A percentile compares a stretch with the other conserved stretches of the same genome.
Conservation (phyloP, 148 eudicot genomes). For the Spergularia marina region DNA sequence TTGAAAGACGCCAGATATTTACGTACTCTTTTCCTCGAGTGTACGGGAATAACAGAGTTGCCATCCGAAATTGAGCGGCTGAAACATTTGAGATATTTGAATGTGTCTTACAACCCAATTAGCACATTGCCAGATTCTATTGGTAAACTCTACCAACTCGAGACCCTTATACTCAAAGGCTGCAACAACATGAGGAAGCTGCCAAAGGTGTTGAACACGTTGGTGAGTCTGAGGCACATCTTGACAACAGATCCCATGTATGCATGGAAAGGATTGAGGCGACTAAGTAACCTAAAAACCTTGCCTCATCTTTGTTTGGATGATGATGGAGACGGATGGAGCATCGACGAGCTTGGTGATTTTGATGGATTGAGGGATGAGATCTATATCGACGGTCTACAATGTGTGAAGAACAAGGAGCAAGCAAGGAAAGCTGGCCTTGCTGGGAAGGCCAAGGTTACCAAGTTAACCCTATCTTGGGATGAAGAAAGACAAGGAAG, state of each 20-base stretch:
- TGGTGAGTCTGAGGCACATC: slow-evolving; percentile 21
- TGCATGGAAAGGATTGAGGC: not conserved
- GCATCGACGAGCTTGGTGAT: slow-evolving; percentile 11
- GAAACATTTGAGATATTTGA: slow-evolving; percentile 11
- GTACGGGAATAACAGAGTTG: not conserved
- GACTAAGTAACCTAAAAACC: slow-evolving; percentile 8
- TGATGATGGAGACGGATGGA: slow-evolving; percentile 14
- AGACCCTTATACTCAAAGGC: not conserved
- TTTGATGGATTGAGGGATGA: slow-evolving; percentile 3
- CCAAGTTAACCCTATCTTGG: not conserved
- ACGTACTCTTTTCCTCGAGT: not conserved
- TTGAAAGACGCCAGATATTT: slow-evolving; percentile 13
- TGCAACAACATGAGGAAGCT: not conserved
- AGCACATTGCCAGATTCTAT: slow-evolving; percentile 7
- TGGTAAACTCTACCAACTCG: slow-evolving; percentile 17
- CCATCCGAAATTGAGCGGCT: not conserved
- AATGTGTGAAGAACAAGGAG: slow-evolving; percentile 3
- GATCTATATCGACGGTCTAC: not conserved
- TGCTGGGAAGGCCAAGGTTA: not conserved
- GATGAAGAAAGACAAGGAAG: not conserved
- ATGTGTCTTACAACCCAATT: not conserved
- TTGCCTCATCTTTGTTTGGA: slow-evolving; percentile 11
- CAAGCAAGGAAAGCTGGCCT: slow-evolving; percentile 9
- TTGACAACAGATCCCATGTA: not conserved
- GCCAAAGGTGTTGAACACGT: slow-evolving; percentile 10